phyloP scores from a whole-genome alignment of 495 filamentous ascomycete species.

The Cercophora samala region DNA sequence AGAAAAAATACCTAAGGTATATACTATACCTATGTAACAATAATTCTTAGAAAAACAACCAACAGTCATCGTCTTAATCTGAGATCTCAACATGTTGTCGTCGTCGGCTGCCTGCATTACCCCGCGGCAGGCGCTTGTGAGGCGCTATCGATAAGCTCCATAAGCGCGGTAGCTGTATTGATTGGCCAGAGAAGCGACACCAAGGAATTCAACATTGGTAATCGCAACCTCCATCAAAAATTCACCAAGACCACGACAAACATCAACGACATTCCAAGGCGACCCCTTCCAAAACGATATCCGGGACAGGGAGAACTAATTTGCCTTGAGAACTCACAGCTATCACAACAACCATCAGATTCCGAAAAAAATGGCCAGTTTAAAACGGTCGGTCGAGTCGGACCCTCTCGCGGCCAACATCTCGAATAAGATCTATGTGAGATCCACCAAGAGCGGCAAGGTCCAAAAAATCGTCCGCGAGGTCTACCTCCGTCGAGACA shows the following conservation, averaged over 20 bases:
- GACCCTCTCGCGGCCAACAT: conserved; percentile 73
- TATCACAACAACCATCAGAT: conserved; percentile 10
- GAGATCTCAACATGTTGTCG: background rate
- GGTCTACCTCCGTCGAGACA: conserved; percentile 91
- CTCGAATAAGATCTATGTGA: conserved; percentile 86
- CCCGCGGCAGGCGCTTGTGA: conserved; percentile 2
- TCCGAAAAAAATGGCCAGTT: conserved; percentile 71
- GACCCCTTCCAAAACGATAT: background rate
- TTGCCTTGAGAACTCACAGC: background rate
- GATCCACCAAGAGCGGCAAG: conserved; percentile 90
- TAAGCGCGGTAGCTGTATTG: conserved; percentile 20
- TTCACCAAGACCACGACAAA: background rate
- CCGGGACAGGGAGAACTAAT: background rate
- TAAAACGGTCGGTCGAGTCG: conserved; percentile 68
- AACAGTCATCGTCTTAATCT: background rate
- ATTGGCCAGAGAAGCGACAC: conserved; percentile 23
- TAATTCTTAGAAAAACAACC: background rate
- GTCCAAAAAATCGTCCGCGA: conserved; percentile 98
- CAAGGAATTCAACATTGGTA: conserved; percentile 4
- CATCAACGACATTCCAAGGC: background rate
- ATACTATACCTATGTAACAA: background rate
- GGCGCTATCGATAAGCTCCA: conserved; percentile 18
- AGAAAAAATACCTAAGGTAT: too few relatives aligned
- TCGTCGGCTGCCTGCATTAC: background rate
- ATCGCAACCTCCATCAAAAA: conserved; percentile 21